phyloP scores from a whole-genome alignment of 2,329 filamentous ascomycete species.

The Aspergillus brunneoviolaceus region DNA sequence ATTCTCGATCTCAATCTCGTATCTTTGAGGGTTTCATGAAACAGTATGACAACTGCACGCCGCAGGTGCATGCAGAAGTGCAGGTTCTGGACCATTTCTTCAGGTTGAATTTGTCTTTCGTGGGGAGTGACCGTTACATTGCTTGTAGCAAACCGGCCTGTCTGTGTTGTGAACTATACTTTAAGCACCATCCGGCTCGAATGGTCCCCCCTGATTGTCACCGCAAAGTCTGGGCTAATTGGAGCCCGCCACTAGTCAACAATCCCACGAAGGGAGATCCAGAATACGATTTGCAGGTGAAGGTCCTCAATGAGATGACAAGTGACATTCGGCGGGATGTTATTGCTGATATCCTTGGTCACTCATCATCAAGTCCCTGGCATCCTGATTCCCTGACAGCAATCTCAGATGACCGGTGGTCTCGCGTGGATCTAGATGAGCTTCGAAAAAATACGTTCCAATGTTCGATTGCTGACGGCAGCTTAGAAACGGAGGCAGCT shows the following conservation, averaged over 20 bases:
- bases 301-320: slow-evolving; percentile 30
- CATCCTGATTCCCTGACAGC: slow-evolving; percentile 21
- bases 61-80: slow-evolving; percentile 47
- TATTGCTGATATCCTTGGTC: slow-evolving; percentile 24
- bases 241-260: slow-evolving; percentile 26
- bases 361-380: slow-evolving; percentile 18
- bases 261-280: slow-evolving; percentile 11
- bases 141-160: slow-evolving; percentile 56
- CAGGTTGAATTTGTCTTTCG: slow-evolving; percentile 32
- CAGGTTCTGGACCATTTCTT: slow-evolving; percentile 51
- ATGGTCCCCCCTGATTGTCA: slow-evolving; percentile 28
- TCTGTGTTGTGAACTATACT: slow-evolving; percentile 46
- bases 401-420: slow-evolving; percentile 6
- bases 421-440: slow-evolving; percentile 2
- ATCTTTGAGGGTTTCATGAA: slow-evolving; percentile 20
- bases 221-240: slow-evolving; percentile 30
- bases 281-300: slow-evolving; percentile 13
- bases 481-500: background rate
- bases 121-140: slow-evolving; percentile 46
- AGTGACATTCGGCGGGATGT: slow-evolving; percentile 22
- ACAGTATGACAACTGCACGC: slow-evolving; percentile 10
- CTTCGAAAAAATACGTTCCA: background rate
- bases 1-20: slow-evolving; percentile 28
- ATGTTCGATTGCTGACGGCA: background rate
- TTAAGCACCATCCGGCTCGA: slow-evolving; percentile 28